Evolutionary conservation across 352 stramenopile species (phyloP).

Genomic region (Phytophthora melonis): DNA sequence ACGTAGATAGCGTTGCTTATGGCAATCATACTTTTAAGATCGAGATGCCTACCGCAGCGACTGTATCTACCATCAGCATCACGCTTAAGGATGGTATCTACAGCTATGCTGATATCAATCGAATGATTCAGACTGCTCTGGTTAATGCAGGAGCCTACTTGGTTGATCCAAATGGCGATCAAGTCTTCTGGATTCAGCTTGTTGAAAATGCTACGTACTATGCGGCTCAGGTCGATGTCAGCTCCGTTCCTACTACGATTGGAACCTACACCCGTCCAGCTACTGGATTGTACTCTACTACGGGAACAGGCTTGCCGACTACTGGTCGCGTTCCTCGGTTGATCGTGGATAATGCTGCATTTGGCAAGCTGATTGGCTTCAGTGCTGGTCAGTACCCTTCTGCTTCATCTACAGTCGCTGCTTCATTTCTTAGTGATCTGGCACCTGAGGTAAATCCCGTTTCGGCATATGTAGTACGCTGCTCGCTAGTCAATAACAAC

Average conservation of each 20-base stretch:
- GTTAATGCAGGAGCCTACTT: too few species aligned
- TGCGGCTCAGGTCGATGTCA: too few species aligned
- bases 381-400: constrained; percentile 4
- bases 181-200: too few species aligned
- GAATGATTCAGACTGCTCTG: too few species aligned
- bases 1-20: background rate
- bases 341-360: constrained; percentile 13
- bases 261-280: too few species aligned
- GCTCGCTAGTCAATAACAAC: constrained; percentile 14
- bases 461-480: constrained; percentile 11
- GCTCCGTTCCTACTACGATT: too few species aligned
- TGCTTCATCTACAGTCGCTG: background rate
- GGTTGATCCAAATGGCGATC: too few species aligned
- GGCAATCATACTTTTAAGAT: background rate
- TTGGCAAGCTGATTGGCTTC: constrained; percentile 10
- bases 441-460: constrained; percentile 9
- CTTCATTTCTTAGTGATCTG: background rate
- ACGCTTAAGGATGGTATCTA: constrained; percentile 3
- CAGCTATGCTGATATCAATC: constrained; percentile 2
- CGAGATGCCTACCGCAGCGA: constrained; percentile 3
- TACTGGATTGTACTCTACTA: too few species aligned
- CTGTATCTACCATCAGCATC: background rate
- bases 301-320: constrained; percentile 23
- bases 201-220: too few species aligned
- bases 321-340: background rate